Conservation (phyloP, 805 yeast genomes). For the Komagataella mondaviorum region DNA sequence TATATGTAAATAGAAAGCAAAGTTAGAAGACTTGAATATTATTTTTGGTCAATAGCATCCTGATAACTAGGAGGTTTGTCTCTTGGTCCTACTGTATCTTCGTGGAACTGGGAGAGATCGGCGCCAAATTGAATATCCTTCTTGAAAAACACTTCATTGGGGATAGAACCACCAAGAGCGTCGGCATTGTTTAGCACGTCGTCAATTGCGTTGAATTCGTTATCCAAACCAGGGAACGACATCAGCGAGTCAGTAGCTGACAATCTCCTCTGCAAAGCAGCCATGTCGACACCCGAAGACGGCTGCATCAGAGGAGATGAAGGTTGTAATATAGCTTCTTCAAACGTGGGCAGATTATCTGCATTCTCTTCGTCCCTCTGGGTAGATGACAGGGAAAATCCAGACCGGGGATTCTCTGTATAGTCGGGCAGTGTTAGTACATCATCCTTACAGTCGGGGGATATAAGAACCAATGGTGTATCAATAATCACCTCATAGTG, state of each 20-base stretch:
- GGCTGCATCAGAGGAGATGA: conserved; percentile 26
- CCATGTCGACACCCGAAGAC: not conserved
- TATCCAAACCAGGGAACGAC: not conserved
- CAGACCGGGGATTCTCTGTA: conserved; percentile 6
- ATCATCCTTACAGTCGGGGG: conserved; percentile 21
- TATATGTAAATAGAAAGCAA: not conserved
- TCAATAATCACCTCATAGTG: conserved; percentile 75
- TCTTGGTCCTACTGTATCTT: not conserved
- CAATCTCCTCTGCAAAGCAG: not conserved
- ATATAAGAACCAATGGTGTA: conserved; percentile 51
- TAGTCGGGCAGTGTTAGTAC: conserved; percentile 25
- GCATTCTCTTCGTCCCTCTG: conserved; percentile 13
- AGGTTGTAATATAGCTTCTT: conserved; percentile 42
- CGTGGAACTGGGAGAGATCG: not conserved
- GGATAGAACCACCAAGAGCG: not conserved
- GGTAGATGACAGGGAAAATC: not conserved
- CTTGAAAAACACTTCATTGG: not conserved
- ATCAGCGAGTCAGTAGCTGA: not conserved
- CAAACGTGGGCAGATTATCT: conserved; percentile 43
- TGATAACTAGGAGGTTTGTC: conserved; percentile 2
- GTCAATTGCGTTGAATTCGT: not conserved
- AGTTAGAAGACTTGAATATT: not conserved
- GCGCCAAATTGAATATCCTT: not conserved
- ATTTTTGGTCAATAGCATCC: not conserved
- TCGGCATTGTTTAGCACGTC: not conserved